Percentiles rank a stretch among this genome's conserved stretches.
Conservation (phyloP, 495 filamentous ascomycete species). For the Saxophila tyrrhenica region DNA sequence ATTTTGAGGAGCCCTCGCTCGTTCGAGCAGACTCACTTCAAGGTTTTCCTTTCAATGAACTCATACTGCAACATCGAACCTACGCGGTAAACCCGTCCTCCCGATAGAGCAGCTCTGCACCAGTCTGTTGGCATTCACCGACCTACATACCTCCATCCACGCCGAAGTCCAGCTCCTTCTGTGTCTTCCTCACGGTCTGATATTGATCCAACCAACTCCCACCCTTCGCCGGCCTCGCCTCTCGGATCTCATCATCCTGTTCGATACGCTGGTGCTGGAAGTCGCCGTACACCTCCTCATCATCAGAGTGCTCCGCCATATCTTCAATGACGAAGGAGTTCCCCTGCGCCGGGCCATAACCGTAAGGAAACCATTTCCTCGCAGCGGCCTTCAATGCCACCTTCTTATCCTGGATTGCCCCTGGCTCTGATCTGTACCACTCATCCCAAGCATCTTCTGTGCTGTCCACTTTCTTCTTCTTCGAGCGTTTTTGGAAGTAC, state of each 20-base stretch:
- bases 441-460: background rate
- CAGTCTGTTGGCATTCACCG: too few relatives aligned
- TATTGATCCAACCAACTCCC: background rate
- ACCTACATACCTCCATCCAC: too few relatives aligned
- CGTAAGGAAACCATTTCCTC: background rate
- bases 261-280: slow-evolving; percentile 1
- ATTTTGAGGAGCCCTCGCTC: too few relatives aligned
- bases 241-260: background rate
- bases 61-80: too few relatives aligned
- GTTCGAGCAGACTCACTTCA: too few relatives aligned
- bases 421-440: background rate
- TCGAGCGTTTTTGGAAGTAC: background rate
- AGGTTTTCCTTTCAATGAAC: too few relatives aligned
- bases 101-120: too few relatives aligned
- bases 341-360: background rate
- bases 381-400: background rate
- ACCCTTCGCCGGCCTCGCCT: background rate
- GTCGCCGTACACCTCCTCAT: background rate
- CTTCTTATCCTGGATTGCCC: background rate
- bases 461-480: background rate
- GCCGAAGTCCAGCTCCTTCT: background rate
- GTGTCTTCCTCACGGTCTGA: background rate
- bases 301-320: background rate
- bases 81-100: too few relatives aligned
- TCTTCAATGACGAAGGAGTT: background rate